Conservation (phyloP, 176 grass and related monocot species). For the Cocos nucifera region DNA sequence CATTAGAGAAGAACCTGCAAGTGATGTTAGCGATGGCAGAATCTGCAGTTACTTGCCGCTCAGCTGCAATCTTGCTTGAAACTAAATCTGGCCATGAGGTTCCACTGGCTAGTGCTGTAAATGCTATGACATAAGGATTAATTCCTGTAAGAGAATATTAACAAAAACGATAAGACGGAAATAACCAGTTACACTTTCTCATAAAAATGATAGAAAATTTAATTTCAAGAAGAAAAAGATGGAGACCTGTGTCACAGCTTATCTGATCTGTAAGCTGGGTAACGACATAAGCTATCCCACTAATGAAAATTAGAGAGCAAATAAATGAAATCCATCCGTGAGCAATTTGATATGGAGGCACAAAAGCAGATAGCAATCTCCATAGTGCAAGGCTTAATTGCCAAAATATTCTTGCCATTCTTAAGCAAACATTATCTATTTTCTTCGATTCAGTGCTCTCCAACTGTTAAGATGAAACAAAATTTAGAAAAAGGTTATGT, state of each 20-base stretch:
- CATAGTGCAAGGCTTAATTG: slow-evolving; percentile 44
- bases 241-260: slow-evolving; percentile 74
- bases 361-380: slow-evolving; percentile 69
- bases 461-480: slow-evolving; percentile 35
- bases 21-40: slow-evolving; percentile 96
- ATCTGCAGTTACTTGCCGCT: slow-evolving; percentile 87
- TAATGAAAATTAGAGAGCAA: slow-evolving; percentile 59
- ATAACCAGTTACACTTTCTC: background rate
- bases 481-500: background rate
- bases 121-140: slow-evolving; percentile 87
- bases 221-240: background rate
- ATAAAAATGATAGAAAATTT: background rate
- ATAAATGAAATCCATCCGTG: slow-evolving; percentile 85
- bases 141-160: slow-evolving; percentile 42
- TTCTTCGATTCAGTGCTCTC: slow-evolving; percentile 41
- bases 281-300: slow-evolving; percentile 76
- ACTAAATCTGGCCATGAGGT: slow-evolving; percentile 97
- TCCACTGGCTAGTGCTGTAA: slow-evolving; percentile 77
- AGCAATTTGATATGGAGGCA: slow-evolving; percentile 59
- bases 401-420: slow-evolving; percentile 36
- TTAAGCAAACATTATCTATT: slow-evolving; percentile 16
- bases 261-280: slow-evolving; percentile 88
- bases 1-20: slow-evolving; percentile 49
- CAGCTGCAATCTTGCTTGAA: slow-evolving; percentile 92
- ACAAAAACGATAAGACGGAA: background rate